A percentile compares a stretch with the other conserved stretches of the same genome.
Conservation (phyloP, 2,329 filamentous ascomycete genomes). For the Hymenoscyphus scutula region DNA sequence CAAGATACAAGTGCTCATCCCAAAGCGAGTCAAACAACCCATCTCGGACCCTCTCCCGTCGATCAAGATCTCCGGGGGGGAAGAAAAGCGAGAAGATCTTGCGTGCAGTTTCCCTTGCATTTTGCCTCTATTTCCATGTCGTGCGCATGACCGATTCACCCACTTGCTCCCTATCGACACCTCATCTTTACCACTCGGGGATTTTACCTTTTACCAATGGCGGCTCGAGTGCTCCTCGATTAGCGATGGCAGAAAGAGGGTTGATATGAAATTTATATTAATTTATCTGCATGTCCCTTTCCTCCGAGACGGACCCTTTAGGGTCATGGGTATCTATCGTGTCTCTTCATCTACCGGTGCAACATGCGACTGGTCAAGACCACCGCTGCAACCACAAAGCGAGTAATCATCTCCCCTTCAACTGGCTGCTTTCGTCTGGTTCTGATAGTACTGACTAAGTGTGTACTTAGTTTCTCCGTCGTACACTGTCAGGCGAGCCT, state of each 20-base stretch:
- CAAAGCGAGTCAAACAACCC: too few species aligned
- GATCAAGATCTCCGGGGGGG: conserved; percentile 1
- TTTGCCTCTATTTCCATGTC: conserved; percentile 3
- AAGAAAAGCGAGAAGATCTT: conserved; percentile 6
- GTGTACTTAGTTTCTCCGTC: conserved; percentile 26
- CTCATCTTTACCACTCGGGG: not conserved
- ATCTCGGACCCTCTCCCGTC: conserved; percentile 4
- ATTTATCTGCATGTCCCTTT: conserved; percentile 4
- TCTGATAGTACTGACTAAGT: conserved; percentile 20
- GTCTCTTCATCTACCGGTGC: too few species aligned
- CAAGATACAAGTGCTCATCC: not conserved
- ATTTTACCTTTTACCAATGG: not conserved
- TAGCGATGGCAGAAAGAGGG: not conserved
- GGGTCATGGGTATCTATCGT: not conserved
- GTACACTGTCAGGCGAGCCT: conserved; percentile 18
- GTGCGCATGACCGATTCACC: not conserved
- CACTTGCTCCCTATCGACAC: not conserved
- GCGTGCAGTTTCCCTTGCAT: conserved; percentile 3
- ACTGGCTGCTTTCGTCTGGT: conserved; percentile 4
- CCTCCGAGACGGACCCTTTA: not conserved
- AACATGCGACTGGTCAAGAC: not conserved
- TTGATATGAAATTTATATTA: not conserved
- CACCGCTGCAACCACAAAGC: not conserved
- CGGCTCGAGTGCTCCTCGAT: too few species aligned
- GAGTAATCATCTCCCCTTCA: not conserved